Conservation (phyloP, 768 basidiomycete species). For the Psilocybe tampanensis region DNA sequence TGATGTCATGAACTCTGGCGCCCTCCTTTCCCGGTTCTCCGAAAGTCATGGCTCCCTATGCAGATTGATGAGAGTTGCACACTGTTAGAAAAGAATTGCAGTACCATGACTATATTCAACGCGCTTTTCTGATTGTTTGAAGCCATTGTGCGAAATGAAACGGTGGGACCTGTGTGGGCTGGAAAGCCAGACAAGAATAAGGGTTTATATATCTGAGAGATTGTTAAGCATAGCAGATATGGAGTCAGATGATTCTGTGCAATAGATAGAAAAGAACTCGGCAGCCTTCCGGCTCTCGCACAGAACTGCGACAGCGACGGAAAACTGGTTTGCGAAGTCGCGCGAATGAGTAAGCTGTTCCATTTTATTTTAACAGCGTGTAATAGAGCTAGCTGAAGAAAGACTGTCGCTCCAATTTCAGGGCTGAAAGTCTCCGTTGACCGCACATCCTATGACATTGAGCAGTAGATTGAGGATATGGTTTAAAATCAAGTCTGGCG, state of each 20-base stretch:
- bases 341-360: neutral
- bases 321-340: neutral
- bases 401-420: too few species aligned
- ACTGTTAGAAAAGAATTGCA: neutral
- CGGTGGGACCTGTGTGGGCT: neutral
- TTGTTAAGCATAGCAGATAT: neutral
- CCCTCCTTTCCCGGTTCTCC: constrained; percentile 49
- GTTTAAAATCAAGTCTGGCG: neutral
- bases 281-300: neutral
- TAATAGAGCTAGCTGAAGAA: too few species aligned
- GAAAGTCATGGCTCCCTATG: constrained; percentile 57
- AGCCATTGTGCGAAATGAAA: constrained; percentile 17
- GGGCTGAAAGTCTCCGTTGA: too few species aligned
- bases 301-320: neutral
- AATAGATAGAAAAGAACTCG: neutral
- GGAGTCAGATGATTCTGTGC: neutral
- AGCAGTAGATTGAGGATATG: too few species aligned
- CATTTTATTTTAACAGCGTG: too few species aligned
- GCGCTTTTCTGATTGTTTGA: constrained; percentile 37
- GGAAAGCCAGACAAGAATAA: neutral
- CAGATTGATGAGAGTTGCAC: neutral
- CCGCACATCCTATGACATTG: too few species aligned
- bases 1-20: constrained; percentile 49
- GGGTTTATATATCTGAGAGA: neutral
- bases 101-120: constrained; percentile 55